A percentile compares a stretch with the other conserved stretches of the same genome.
phyloP scores from a whole-genome alignment of 352 stramenopile genomes.

The Pythium phragmiticola region DNA sequence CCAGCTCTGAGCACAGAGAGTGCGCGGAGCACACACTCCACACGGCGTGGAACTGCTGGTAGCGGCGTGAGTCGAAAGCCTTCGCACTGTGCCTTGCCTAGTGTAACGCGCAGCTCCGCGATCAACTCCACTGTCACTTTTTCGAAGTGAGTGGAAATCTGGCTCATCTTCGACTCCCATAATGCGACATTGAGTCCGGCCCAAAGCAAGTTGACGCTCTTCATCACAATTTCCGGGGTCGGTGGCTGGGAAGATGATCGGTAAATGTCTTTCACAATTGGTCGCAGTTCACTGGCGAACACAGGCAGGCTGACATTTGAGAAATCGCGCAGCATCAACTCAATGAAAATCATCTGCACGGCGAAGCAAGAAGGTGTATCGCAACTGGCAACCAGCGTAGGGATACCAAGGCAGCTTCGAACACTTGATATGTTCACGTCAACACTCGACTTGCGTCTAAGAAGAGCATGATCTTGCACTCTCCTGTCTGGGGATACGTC shows the following conservation, averaged over 20 bases:
- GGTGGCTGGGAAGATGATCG: slow-evolving; percentile 14
- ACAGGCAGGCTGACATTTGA: slow-evolving; percentile 7
- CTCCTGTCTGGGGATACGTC: not conserved
- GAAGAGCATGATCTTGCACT: not conserved
- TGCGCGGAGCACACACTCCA: slow-evolving; percentile 14
- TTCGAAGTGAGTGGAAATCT: slow-evolving; percentile 16
- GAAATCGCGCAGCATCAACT: slow-evolving; percentile 30
- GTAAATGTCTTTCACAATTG: slow-evolving; percentile 23
- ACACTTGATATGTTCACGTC: slow-evolving; percentile 7
- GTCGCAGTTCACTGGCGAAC: slow-evolving; percentile 17
- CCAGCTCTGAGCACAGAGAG: slow-evolving; percentile 1
- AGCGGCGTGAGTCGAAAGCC: slow-evolving; percentile 2
- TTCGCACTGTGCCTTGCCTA: slow-evolving; percentile 10
- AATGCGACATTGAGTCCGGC: slow-evolving; percentile 20
- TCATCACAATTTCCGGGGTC: slow-evolving; percentile 17
- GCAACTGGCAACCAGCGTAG: not conserved
- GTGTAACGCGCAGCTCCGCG: not conserved
- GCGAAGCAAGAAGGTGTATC: slow-evolving; percentile 17
- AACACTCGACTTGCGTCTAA: slow-evolving; percentile 5
- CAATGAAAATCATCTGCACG: slow-evolving; percentile 26
- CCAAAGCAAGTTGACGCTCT: slow-evolving; percentile 25
- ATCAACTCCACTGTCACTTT: slow-evolving; percentile 1
- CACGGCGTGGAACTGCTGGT: not conserved
- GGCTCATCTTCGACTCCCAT: slow-evolving; percentile 28
- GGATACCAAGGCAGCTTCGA: slow-evolving; percentile 20